Evolutionary conservation across 163 green algal species (phyloP), one percentile per base, ranked within the genome.

Genomic region (Scenedesmus sp.): DNA sequence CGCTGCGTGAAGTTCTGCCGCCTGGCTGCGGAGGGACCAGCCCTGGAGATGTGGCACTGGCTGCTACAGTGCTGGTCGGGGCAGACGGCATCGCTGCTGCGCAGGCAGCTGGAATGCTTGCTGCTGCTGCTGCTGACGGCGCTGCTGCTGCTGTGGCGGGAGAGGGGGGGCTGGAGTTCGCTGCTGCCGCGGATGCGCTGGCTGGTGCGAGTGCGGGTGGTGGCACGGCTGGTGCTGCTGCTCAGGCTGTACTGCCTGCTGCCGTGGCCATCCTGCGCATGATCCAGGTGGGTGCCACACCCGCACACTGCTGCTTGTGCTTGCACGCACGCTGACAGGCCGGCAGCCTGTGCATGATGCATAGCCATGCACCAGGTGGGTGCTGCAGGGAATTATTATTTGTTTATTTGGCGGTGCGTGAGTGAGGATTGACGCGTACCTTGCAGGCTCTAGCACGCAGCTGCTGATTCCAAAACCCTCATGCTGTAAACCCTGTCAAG

Each of bases 231-330:
- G 40, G 22, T 70, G 85, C 85, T 24, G 85, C 85, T 24, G 35
- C 53, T 37, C 33, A 83, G 65, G 59, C 51, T 43, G 61, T 85
- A 73, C 86, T 85, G 56, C 86, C 86, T 18, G 86, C 86, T 53
- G 86, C 86, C 26, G 26, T 86, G 9, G 86, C 86, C 26, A 85
- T 91, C 18, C 56, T 91, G 49, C 76, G 86, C 51, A 91, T 91
- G 72, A 91, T 91, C 3, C 85, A 89, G 85, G 85, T 89, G 84
- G 40, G 49, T 35, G 18, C 37, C 33, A 72, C 2, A 35, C 10
- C 59, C 33, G 13, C 33, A 24, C 9, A 72, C 59, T 72, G 59
- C 22, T 72, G 59, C 9, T 6, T 10, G 22, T 9, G 59, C 24
- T 22, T 72, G 59, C 20, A 72, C 4, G 59, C 59, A 35, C n/a